Percentiles rank a stretch among this genome's conserved stretches.
These are phyloP conservation scores for Alternaria sp. DNA, from an alignment of 2,329 filamentous ascomycete species.

Conservation along the genomic window DNA sequence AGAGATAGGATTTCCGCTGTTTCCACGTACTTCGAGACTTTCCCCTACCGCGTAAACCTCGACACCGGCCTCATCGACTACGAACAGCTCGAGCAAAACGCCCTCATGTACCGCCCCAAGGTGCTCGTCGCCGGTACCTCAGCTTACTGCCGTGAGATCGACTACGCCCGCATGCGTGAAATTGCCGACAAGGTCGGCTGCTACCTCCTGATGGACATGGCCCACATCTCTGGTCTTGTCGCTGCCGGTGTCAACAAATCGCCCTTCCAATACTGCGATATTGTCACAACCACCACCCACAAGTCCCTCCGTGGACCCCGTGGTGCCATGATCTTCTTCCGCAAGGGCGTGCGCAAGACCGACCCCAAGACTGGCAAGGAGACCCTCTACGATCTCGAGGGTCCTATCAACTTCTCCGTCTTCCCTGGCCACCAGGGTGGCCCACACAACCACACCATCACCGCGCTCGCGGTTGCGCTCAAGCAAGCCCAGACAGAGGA, in stretches of 20 bases:
- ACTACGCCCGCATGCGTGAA: constrained; percentile 90
- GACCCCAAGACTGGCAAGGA: constrained; percentile 88
- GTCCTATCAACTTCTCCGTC: constrained; percentile 92
- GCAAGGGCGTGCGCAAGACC: constrained; percentile 84
- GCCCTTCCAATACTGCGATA: constrained; percentile 88
- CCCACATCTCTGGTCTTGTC: constrained; percentile 93
- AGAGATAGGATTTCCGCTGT: constrained; percentile 84
- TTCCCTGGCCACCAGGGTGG: constrained; percentile 98
- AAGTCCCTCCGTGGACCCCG: constrained; percentile 95
- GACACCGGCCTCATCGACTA: constrained; percentile 95
- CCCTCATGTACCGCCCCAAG: constrained; percentile 90
- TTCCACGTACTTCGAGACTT: constrained; percentile 98
- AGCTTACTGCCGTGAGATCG: constrained; percentile 93
- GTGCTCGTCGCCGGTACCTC: constrained; percentile 94
- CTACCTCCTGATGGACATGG: constrained; percentile 95
- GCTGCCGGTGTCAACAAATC: constrained; percentile 90
- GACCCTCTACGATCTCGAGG: constrained; percentile 87
- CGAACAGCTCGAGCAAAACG: constrained; percentile 85
- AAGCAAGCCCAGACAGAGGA: constrained; percentile 90
- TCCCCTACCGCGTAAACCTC: constrained; percentile 92
- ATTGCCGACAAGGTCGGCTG: constrained; percentile 91
- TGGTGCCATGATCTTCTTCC: constrained; percentile 98
- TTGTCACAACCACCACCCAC: constrained; percentile 98
- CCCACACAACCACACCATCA: constrained; percentile 99
- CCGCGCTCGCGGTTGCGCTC: constrained; percentile 89